These are phyloP conservation scores for Apiospora rasikravindrae DNA, from an alignment of 2,329 filamentous ascomycete genomes.

Conservation along the genomic window DNA sequence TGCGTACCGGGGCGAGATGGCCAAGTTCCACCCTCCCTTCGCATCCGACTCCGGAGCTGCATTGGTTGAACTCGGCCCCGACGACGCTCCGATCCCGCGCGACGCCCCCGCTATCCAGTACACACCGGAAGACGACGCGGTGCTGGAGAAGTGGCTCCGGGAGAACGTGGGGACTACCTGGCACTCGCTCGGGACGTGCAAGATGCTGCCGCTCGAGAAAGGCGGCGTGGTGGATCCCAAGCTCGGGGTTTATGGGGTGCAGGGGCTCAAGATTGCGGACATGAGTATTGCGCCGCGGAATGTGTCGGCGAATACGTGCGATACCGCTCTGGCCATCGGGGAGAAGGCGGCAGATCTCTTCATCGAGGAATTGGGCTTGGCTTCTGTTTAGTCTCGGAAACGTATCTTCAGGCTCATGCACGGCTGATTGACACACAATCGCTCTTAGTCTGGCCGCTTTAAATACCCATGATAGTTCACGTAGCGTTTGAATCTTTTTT, in stretches of 20 bases:
- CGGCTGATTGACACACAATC: too few species aligned
- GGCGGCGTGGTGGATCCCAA: slow-evolving; percentile 43
- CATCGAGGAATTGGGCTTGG: slow-evolving; percentile 35
- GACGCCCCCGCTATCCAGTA: slow-evolving; percentile 50
- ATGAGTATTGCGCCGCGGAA: slow-evolving; percentile 36
- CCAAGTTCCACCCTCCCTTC: slow-evolving; percentile 21
- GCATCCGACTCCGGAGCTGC: neutral
- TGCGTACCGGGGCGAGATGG: slow-evolving; percentile 54
- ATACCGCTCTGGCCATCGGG: slow-evolving; percentile 50
- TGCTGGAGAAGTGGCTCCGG: slow-evolving; percentile 45
- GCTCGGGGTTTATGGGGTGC: slow-evolving; percentile 43
- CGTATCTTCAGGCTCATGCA: too few species aligned
- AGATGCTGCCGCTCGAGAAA: slow-evolving; percentile 41
- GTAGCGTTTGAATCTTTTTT: too few species aligned
- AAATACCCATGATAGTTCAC: too few species aligned
- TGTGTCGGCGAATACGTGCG: slow-evolving; percentile 49
- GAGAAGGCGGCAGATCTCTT: slow-evolving; percentile 49
- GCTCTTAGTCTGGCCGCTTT: too few species aligned
- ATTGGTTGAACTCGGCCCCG: neutral
- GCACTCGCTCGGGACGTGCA: slow-evolving; percentile 44
- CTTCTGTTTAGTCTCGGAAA: neutral
- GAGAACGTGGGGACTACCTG: slow-evolving; percentile 41
- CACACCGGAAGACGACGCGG: slow-evolving; percentile 46
- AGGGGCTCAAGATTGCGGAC: slow-evolving; percentile 42
- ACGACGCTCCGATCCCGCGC: slow-evolving; percentile 13